Evolutionary conservation across 371 early-diverging fungal genomes (phyloP).

Genomic region (Sporodiniella umbellata): DNA sequence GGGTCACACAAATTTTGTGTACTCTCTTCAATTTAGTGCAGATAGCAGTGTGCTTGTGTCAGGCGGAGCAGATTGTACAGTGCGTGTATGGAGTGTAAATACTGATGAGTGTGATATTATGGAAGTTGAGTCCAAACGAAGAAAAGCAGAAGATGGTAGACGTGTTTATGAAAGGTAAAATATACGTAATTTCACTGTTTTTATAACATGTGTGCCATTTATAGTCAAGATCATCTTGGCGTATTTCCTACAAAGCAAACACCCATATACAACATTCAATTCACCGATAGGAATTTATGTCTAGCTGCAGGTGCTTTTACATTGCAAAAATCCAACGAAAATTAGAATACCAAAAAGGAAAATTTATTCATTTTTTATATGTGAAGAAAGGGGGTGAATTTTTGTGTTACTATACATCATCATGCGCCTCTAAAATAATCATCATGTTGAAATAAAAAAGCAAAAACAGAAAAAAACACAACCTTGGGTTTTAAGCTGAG

Average conservation of each 20-base stretch:
- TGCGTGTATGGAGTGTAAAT: conserved; percentile 94
- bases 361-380: neutral
- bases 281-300: conserved; percentile 90
- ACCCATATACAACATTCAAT: conserved; percentile 85
- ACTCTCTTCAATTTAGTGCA: conserved; percentile 85
- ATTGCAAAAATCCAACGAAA: conserved; percentile 14
- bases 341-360: conserved; percentile 2
- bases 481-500: conserved; percentile 16
- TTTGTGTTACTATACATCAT: too few species aligned
- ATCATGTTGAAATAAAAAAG: neutral
- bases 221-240: conserved; percentile 64
- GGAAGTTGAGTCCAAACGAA: conserved; percentile 6
- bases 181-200: neutral
- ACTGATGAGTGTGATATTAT: conserved; percentile 32
- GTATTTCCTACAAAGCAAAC: conserved; percentile 93
- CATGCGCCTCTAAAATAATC: too few species aligned
- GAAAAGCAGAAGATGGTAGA: conserved; percentile 15
- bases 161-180: conserved; percentile 21
- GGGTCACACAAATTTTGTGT: conserved; percentile 88
- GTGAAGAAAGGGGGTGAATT: neutral
- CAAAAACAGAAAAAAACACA: too few species aligned
- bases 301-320: conserved; percentile 66
- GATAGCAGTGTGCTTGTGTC: conserved; percentile 87
- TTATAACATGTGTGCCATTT: neutral
- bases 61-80: conserved; percentile 91